These are phyloP conservation scores for Leccinum arenicola DNA, from an alignment of 768 basidiomycete genomes.

Conservation along the genomic window DNA sequence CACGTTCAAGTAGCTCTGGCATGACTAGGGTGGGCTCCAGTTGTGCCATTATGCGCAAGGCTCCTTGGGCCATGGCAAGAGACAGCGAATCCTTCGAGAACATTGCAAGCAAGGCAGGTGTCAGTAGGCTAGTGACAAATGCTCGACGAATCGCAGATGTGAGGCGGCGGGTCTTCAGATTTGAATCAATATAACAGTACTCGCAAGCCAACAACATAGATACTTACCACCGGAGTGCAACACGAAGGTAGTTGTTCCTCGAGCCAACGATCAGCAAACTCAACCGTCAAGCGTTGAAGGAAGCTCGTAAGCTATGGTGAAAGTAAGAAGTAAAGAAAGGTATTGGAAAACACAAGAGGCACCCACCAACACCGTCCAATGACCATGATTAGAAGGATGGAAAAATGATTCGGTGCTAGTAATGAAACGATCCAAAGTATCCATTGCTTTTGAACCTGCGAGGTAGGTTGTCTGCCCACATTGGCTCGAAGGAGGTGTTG, in stretches of 20 bases:
- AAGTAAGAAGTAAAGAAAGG: slow-evolving; percentile 17
- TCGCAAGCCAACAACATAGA: background rate
- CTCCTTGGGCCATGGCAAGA: slow-evolving; percentile 77
- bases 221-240: slow-evolving; percentile 67
- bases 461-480: slow-evolving; percentile 53
- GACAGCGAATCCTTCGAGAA: slow-evolving; percentile 81
- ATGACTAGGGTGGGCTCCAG: slow-evolving; percentile 84
- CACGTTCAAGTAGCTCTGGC: slow-evolving; percentile 88
- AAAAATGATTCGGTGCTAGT: slow-evolving; percentile 94
- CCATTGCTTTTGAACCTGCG: slow-evolving; percentile 84
- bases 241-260: slow-evolving; percentile 78
- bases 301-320: slow-evolving; percentile 68
- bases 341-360: background rate
- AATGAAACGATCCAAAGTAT: slow-evolving; percentile 82
- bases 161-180: slow-evolving; percentile 61
- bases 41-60: slow-evolving; percentile 73
- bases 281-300: slow-evolving; percentile 68
- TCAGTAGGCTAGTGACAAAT: slow-evolving; percentile 79
- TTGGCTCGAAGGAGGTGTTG: slow-evolving; percentile 64
- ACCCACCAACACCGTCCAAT: slow-evolving; percentile 57
- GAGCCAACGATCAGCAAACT: slow-evolving; percentile 76
- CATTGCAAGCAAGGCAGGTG: slow-evolving; percentile 88
- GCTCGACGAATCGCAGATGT: slow-evolving; percentile 77
- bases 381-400: slow-evolving; percentile 90
- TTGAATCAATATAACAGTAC: slow-evolving; percentile 1